Base-by-base conservation (phyloP, 805 yeast genomes). In the Pichia deserticola region DNA sequence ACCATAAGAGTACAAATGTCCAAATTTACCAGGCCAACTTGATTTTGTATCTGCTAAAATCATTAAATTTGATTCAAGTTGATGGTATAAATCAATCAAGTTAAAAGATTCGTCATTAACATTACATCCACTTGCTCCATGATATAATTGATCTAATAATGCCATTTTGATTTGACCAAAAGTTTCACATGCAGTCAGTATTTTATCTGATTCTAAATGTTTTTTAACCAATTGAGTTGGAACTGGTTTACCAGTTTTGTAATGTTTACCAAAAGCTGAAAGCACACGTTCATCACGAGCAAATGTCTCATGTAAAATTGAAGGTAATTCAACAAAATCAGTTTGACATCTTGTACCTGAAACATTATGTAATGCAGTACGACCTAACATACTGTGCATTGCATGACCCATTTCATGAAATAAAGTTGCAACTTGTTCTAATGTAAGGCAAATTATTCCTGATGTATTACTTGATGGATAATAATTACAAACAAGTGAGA, bases 391-490 rank as follows among this genome's bases (percentile, higher is more conserved):
- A 3, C 97, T 88, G 65, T 93, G 99, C 79, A 93, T 86, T 1
- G 98, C 98, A 66, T 93, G 99, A 0, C 99, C 99, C 96, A 93
- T 89, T 67, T 93, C 99, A 67, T 93, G 99, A 70, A 93, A 93
- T 20, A 93, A 70, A 0, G 99, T 93, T 59, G 92, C 96, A 25
- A 92, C 89, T 60, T 93, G 98, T 50, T 75, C 78, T 50, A 87
- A 72, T 11, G 83, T 73, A 38, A 92, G 67, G 20, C 86, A 69
- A 33, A 90, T 82, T 27, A 52, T 8, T 8, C 45, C 49, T 1
- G 59, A 59, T 15, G 28, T 32, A 5, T 60, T 60, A 6, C 58
- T 55, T n/a, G 61, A 73, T 3, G 67, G 64, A 15, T 71, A 67
- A 63, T 93, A 92, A 61, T 89, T 89, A 63, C 98, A 93, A 15